Conservation (phyloP, 2,329 filamentous ascomycete genomes). For the Colletotrichum tamarilloi region DNA sequence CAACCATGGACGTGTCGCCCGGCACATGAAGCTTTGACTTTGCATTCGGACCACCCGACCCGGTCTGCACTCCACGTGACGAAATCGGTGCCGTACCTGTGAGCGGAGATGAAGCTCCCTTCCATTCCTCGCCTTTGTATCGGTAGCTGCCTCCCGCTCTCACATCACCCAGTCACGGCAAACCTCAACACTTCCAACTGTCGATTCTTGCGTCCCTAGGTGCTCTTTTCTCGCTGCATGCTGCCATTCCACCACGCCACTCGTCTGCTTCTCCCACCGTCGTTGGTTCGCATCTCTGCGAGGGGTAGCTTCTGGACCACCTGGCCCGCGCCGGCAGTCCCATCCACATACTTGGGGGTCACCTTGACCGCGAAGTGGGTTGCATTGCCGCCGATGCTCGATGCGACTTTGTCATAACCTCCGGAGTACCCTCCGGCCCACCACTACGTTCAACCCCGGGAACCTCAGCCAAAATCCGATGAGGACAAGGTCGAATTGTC, state of each 20-base stretch:
- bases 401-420: neutral
- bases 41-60: conserved; percentile 17
- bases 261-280: neutral
- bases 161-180: neutral
- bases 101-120: neutral
- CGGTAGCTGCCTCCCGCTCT: neutral
- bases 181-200: conserved; percentile 4
- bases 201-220: neutral
- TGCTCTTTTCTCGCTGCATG: conserved; percentile 30
- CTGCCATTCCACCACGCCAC: conserved; percentile 8
- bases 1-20: neutral
- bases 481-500: neutral
- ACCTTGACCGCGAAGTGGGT: neutral
- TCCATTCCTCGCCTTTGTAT: neutral
- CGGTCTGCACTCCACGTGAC: conserved; percentile 22
- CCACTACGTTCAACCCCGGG: neutral
- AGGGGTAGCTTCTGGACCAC: conserved; percentile 2
- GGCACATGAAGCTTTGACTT: conserved; percentile 15
- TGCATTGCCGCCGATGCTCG: neutral
- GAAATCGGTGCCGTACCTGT: neutral
- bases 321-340: conserved; percentile 5
- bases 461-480: neutral
- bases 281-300: conserved; percentile 21
- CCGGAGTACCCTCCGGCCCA: neutral
- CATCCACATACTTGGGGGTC: neutral